Percentiles rank a stretch among this genome's conserved stretches.
These are phyloP conservation scores for Verticillium zaregamsianum DNA, from an alignment of 2,329 filamentous ascomycete genomes.

Conservation along the genomic window DNA sequence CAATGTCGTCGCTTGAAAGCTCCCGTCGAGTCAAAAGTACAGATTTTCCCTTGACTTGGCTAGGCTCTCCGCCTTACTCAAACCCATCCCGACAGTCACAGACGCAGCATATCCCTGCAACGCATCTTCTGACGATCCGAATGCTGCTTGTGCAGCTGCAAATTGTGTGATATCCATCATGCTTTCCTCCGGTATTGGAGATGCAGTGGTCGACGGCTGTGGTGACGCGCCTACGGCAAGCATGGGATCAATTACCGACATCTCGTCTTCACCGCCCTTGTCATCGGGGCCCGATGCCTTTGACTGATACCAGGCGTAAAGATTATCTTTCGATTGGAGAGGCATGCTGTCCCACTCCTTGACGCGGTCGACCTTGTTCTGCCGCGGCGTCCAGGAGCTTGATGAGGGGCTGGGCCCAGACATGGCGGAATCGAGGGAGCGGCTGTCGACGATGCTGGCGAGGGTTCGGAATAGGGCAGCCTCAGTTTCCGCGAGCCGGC, in stretches of 20 bases:
- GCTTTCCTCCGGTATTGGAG: neutral
- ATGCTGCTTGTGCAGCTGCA: neutral
- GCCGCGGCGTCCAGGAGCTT: constrained; percentile 7
- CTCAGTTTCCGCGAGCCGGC: constrained; percentile 27
- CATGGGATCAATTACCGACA: constrained; percentile 3
- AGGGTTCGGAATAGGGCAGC: constrained; percentile 21
- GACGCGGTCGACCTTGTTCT: constrained; percentile 21
- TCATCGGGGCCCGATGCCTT: neutral
- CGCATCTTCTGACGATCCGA: neutral
- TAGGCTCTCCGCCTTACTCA: constrained; percentile 7
- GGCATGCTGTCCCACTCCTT: constrained; percentile 23
- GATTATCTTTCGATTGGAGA: constrained; percentile 10
- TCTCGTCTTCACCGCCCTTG: neutral
- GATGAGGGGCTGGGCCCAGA: neutral
- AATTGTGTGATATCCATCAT: neutral
- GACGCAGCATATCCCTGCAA: neutral
- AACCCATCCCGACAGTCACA: neutral
- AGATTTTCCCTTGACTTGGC: constrained; percentile 9
- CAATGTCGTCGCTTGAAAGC: too few species aligned
- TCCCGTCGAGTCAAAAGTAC: constrained; percentile 2
- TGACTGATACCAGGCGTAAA: constrained; percentile 17
- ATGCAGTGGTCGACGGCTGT: neutral
- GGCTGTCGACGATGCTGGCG: neutral
- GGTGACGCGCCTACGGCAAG: neutral
- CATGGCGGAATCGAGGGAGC: neutral